These are phyloP conservation scores for Kazachstania martiniae DNA, from an alignment of 805 yeast genomes.

Conservation along the genomic window DNA sequence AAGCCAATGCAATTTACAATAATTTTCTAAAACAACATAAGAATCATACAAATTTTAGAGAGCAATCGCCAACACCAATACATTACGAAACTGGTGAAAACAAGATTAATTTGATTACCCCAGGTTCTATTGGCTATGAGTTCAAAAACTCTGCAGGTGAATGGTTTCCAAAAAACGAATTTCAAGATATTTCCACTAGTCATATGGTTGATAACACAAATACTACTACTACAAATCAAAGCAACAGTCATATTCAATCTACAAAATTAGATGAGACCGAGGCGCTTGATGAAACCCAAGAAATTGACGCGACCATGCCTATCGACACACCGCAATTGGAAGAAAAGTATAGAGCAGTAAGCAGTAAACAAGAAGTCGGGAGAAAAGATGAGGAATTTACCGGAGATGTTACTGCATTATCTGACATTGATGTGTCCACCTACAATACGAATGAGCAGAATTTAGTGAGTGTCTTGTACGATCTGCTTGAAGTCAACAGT, in stretches of 20 bases:
- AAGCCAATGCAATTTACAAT: slow-evolving; percentile 21
- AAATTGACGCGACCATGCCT: too few relatives aligned
- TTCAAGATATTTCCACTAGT: slow-evolving; percentile 7
- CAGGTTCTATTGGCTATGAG: slow-evolving; percentile 6
- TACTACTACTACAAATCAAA: neutral
- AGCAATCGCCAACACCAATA: neutral
- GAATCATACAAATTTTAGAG: neutral
- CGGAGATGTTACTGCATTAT: neutral
- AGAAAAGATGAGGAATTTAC: too few relatives aligned
- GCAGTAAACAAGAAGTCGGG: too few relatives aligned
- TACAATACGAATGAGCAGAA: slow-evolving; percentile 16
- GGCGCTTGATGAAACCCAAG: neutral
- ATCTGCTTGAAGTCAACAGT: too few relatives aligned
- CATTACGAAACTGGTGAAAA: neutral
- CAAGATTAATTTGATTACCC: slow-evolving; percentile 5
- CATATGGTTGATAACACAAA: slow-evolving; percentile 1
- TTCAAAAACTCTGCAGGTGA: slow-evolving; percentile 5
- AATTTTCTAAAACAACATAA: slow-evolving; percentile 17
- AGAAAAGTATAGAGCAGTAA: too few relatives aligned
- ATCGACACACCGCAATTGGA: neutral
- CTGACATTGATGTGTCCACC: slow-evolving; percentile 1
- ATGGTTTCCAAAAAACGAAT: slow-evolving; percentile 7
- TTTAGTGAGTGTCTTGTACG: slow-evolving; percentile 16
- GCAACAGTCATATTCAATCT: neutral
- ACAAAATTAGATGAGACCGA: neutral